Percentiles rank a stretch among this genome's conserved stretches.
Evolutionary conservation across 2,329 filamentous ascomycete species (phyloP).

Genomic region (Cercospora sp.): DNA sequence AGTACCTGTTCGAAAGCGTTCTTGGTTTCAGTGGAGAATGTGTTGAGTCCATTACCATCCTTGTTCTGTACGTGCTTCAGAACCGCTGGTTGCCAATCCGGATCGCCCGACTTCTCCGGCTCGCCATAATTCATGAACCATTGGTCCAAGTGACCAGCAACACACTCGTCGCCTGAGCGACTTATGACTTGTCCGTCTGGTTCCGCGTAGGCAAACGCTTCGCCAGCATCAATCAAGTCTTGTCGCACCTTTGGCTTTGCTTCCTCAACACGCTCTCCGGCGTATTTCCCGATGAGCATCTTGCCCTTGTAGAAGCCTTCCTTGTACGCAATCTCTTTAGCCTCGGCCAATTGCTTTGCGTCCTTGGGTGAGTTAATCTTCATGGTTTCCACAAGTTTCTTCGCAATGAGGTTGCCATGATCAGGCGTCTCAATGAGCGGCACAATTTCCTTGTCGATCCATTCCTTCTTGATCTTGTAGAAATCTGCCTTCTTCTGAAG

Average conservation of each 20-base stretch:
- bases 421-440: slow-evolving; percentile 87
- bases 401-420: slow-evolving; percentile 82
- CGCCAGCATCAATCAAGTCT: slow-evolving; percentile 71
- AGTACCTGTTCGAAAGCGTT: slow-evolving; percentile 76
- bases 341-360: slow-evolving; percentile 82
- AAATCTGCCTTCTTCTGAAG: slow-evolving; percentile 93
- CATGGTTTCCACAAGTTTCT: slow-evolving; percentile 81
- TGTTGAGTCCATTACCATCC: slow-evolving; percentile 69
- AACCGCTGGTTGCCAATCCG: slow-evolving; percentile 75
- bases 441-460: slow-evolving; percentile 86
- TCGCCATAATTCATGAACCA: slow-evolving; percentile 96
- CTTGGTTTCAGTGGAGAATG: slow-evolving; percentile 64
- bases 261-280: slow-evolving; percentile 79
- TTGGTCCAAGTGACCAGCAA: slow-evolving; percentile 89
- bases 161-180: slow-evolving; percentile 87
- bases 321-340: slow-evolving; percentile 95
- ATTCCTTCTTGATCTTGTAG: slow-evolving; percentile 95
- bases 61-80: slow-evolving; percentile 70
- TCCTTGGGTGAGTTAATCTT: slow-evolving; percentile 98
- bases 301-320: slow-evolving; percentile 95
- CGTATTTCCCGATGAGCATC: slow-evolving; percentile 84
- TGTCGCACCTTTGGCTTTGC: slow-evolving; percentile 84
- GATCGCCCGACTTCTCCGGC: slow-evolving; percentile 63
- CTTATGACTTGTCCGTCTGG: slow-evolving; percentile 87
- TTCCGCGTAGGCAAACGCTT: slow-evolving; percentile 91